These are phyloP conservation scores for Wickerhamiella alocasiicola DNA, from an alignment of 805 yeast genomes.

Conservation along the genomic window DNA sequence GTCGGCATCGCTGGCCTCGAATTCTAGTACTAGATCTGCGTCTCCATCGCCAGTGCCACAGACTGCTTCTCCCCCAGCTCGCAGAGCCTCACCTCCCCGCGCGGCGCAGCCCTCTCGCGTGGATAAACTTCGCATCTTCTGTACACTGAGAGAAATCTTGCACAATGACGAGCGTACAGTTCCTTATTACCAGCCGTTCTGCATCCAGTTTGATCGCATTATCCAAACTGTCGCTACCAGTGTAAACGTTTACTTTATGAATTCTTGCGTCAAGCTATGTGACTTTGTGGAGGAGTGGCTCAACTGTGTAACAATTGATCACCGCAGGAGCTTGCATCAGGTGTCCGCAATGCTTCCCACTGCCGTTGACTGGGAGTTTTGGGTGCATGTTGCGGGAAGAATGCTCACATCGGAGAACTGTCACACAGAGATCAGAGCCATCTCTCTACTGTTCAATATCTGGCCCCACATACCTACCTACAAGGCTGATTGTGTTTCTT, in stretches of 20 bases:
- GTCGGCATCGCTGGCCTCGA: not conserved
- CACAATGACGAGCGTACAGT: slow-evolving; percentile 27
- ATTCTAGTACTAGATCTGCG: not conserved
- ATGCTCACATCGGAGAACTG: slow-evolving; percentile 54
- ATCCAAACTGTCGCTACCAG: slow-evolving; percentile 27
- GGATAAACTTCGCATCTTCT: slow-evolving; percentile 27
- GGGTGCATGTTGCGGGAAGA: slow-evolving; percentile 48
- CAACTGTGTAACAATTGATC: slow-evolving; percentile 24
- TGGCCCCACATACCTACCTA: slow-evolving; percentile 47
- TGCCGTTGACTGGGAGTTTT: slow-evolving; percentile 58
- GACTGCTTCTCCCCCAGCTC: slow-evolving; percentile 1
- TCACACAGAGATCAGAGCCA: slow-evolving; percentile 47
- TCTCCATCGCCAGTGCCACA: slow-evolving; percentile 2
- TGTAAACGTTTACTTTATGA: slow-evolving; percentile 27
- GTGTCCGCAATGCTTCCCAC: slow-evolving; percentile 20
- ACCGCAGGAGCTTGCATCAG: slow-evolving; percentile 21
- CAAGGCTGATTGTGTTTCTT: not conserved
- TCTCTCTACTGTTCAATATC: slow-evolving; percentile 55
- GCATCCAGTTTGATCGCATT: slow-evolving; percentile 28
- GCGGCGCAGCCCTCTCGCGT: slow-evolving; percentile 17
- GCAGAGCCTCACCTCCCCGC: slow-evolving; percentile 3
- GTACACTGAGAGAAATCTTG: slow-evolving; percentile 29
- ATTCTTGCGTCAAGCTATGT: slow-evolving; percentile 29
- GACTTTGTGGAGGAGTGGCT: slow-evolving; percentile 32
- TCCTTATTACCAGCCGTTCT: slow-evolving; percentile 25